Conservation (phyloP, 495 filamentous ascomycete species). For the Lasiosphaeria ovina region DNA sequence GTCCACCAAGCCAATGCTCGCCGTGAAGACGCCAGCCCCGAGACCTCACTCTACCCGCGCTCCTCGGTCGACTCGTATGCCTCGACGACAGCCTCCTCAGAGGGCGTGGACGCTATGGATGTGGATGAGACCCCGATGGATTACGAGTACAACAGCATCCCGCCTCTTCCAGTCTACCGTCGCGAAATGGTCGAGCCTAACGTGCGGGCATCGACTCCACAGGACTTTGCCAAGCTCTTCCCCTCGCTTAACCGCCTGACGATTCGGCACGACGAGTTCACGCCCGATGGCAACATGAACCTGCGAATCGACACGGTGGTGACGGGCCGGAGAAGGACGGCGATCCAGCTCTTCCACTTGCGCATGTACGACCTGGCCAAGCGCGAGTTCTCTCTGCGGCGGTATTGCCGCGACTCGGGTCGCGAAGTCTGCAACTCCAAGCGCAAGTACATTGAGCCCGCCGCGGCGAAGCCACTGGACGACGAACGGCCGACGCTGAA, state of each 20-base stretch:
- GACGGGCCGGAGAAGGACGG: slow-evolving; percentile 55
- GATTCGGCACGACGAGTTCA: slow-evolving; percentile 90
- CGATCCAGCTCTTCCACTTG: slow-evolving; percentile 87
- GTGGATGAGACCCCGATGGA: slow-evolving; percentile 48
- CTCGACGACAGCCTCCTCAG: slow-evolving; percentile 65
- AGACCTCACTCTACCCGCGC: slow-evolving; percentile 51
- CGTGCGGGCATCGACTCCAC: slow-evolving; percentile 71
- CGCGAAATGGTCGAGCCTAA: slow-evolving; percentile 60
- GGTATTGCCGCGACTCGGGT: slow-evolving; percentile 90
- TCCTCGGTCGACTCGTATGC: slow-evolving; percentile 77
- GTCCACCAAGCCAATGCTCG: slow-evolving; percentile 37
- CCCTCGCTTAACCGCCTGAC: slow-evolving; percentile 75
- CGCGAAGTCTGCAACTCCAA: slow-evolving; percentile 88
- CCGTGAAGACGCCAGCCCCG: slow-evolving; percentile 47
- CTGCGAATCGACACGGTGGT: slow-evolving; percentile 82
- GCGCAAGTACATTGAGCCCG: slow-evolving; percentile 62
- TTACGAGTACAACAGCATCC: slow-evolving; percentile 40
- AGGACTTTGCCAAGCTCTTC: slow-evolving; percentile 83
- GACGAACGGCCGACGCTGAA: slow-evolving; percentile 49
- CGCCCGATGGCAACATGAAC: slow-evolving; percentile 96
- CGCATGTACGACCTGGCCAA: slow-evolving; percentile 90
- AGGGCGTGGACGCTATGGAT: slow-evolving; percentile 60
- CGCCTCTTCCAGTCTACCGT: slow-evolving; percentile 57
- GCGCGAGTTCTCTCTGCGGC: slow-evolving; percentile 84
- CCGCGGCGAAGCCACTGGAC: slow-evolving; percentile 25